These are phyloP conservation scores for Tetrahymena malaccensis DNA, from an alignment of 73 alveolate genomes.

Conservation along the genomic window DNA sequence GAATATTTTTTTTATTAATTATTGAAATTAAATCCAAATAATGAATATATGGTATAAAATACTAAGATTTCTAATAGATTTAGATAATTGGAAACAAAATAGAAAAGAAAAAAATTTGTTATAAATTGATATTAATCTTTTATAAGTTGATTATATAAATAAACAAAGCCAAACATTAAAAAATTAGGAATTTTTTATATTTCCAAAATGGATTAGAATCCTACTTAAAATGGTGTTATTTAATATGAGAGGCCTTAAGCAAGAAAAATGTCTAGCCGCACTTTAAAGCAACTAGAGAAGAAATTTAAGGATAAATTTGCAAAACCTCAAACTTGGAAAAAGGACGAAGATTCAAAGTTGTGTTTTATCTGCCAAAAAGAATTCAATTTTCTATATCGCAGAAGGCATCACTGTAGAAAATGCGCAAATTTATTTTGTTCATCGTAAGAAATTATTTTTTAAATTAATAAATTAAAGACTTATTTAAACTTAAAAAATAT, in stretches of 20 bases:
- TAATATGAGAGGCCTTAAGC: not conserved
- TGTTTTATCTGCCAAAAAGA: conserved; percentile 25
- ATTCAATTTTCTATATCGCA: conserved; percentile 14
- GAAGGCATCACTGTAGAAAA: conserved; percentile 37
- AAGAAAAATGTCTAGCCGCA: not conserved
- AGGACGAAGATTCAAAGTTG: conserved; percentile 4
- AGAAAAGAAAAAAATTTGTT: not conserved
- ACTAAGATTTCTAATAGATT: not conserved
- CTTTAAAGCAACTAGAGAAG: not conserved
- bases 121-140: not conserved
- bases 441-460: not conserved
- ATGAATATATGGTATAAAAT: not conserved
- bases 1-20: no score
- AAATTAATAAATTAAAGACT: not conserved
- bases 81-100: not conserved
- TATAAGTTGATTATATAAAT: not conserved
- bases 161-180: not conserved
- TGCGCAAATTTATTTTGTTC: conserved; percentile 35
- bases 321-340: not conserved
- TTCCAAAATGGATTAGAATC: not conserved
- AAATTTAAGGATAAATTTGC: not conserved
- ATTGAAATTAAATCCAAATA: not conserved
- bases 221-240: not conserved
- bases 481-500: not conserved
- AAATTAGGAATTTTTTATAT: not conserved